Evolutionary conservation across 2,329 filamentous ascomycete genomes (phyloP).

Genomic region (Septoria linicola): DNA sequence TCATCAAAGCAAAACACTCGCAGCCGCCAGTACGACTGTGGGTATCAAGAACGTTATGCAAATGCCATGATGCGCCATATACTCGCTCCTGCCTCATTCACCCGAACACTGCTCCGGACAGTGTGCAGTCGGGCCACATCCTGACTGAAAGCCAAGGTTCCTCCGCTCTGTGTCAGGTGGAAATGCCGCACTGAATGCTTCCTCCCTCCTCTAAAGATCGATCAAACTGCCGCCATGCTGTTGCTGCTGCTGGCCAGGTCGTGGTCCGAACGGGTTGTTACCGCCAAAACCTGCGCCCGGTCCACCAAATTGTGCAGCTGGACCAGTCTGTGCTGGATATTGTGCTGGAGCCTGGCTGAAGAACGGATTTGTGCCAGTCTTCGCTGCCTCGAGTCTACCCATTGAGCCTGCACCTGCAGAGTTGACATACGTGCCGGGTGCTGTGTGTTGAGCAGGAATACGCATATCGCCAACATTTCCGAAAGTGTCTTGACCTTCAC

Average conservation of each 20-base stretch:
- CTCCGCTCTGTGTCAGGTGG: not conserved
- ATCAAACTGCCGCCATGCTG: conserved; percentile 56
- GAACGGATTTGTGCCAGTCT: conserved; percentile 86
- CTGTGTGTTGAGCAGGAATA: conserved; percentile 94
- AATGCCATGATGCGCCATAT: not conserved
- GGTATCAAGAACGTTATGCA: conserved; percentile 16
- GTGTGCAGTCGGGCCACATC: no score
- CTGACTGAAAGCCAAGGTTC: not conserved
- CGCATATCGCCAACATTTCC: conserved; percentile 95
- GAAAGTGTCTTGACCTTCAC: conserved; percentile 95
- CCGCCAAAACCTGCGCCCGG: conserved; percentile 36
- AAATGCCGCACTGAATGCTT: not conserved
- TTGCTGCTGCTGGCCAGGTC: conserved; percentile 45
- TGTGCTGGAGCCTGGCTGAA: conserved; percentile 60
- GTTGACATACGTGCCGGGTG: conserved; percentile 94
- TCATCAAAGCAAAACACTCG: conserved; percentile 4
- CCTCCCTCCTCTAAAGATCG: conserved; percentile 45
- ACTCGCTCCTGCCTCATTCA: not conserved
- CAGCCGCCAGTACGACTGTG: conserved; percentile 12
- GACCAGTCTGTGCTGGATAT: conserved; percentile 53
- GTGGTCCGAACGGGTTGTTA: conserved; percentile 59
- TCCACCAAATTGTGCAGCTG: conserved; percentile 46
- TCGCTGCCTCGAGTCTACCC: conserved; percentile 64
- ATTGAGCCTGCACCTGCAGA: conserved; percentile 76
- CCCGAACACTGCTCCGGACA: not conserved